Conservation (phyloP, 352 stramenopile species). For the Phytophthora chlamydospora region DNA sequence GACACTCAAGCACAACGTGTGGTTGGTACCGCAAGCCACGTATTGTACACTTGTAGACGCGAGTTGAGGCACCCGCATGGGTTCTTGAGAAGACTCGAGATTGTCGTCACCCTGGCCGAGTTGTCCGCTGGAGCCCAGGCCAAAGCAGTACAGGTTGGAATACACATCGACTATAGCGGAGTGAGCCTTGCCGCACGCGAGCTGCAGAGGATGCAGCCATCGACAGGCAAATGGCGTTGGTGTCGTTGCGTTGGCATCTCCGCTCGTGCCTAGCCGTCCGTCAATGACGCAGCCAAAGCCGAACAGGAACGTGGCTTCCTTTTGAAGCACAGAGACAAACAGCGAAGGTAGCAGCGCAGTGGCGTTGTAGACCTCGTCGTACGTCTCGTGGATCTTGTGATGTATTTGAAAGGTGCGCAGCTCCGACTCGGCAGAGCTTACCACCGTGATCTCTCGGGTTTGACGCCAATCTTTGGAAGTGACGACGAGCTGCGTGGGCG, state of each 20-base stretch:
- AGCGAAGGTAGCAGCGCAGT: slow-evolving; percentile 59
- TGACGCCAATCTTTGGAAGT: slow-evolving; percentile 60
- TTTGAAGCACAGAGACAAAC: slow-evolving; percentile 73
- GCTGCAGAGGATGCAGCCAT: slow-evolving; percentile 74
- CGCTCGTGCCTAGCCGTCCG: slow-evolving; percentile 56
- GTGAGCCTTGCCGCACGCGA: slow-evolving; percentile 70
- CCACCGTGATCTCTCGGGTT: slow-evolving; percentile 51
- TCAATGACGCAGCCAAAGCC: slow-evolving; percentile 65
- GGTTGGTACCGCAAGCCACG: slow-evolving; percentile 63
- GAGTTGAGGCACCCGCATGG: slow-evolving; percentile 52
- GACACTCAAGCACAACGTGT: slow-evolving; percentile 67
- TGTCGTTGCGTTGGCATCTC: slow-evolving; percentile 50
- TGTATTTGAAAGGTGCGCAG: slow-evolving; percentile 74
- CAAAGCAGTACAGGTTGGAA: slow-evolving; percentile 81
- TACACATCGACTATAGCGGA: slow-evolving; percentile 77
- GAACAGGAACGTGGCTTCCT: slow-evolving; percentile 78
- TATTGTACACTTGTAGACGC: slow-evolving; percentile 45
- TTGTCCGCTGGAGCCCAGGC: slow-evolving; percentile 48
- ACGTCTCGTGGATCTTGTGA: slow-evolving; percentile 68
- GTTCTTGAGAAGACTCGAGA: slow-evolving; percentile 64
- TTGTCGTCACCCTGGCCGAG: slow-evolving; percentile 63
- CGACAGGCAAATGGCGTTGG: slow-evolving; percentile 63
- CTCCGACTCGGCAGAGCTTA: slow-evolving; percentile 53
- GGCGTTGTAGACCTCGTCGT: slow-evolving; percentile 55
- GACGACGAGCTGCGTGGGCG: slow-evolving; percentile 53